Base-by-base conservation (phyloP, 305 asterid genomes). In the Fraxinus velutina region DNA sequence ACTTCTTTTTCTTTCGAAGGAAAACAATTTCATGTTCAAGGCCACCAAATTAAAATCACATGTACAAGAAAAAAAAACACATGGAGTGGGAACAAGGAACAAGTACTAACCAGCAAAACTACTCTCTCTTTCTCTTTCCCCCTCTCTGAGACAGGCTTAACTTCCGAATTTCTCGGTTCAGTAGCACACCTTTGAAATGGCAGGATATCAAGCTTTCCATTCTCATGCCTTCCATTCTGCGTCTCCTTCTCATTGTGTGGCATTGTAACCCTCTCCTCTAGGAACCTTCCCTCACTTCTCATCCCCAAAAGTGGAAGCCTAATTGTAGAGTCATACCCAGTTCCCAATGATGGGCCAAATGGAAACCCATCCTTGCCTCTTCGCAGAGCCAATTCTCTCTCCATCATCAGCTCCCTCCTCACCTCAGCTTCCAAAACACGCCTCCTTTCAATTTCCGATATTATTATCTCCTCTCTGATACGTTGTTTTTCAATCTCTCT, bases 401-500 rank as follows among this genome's bases (percentile, higher is more conserved):
- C 92, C 85, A 85, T 78, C 88, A 82, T 86, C 50, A 88, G 71
- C 75, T 92, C 93, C 78, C 84, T 84, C 83, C 92, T 83, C 55
- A 92, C 92, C 86, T 91, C 95, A 71, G 83, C 89, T 82, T 92
- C 94, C 32, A 91, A 42, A 22, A 68, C 68, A 3, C 81, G 91
- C 85, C 92, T 93, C 81, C 90, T 78, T 19, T 83, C 73, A 6
- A 87, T 76, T 86, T 91, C 95, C 1, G 85, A 82, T 76, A 81
- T 85, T 60, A 91, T 90, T 60, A 91, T 88, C 84, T 88, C 92
- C 77, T 85, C 88, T 75, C 92, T 82, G 34, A 92, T 89, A 22
- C 66, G 75, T 75, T 92, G 89, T 88, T 89, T 92, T 86, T 92
- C 96, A 10, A 92, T 66, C 81, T 91, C 90, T 78, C 89, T 85